A percentile compares a stretch with the other conserved stretches of the same genome.
Conservation (phyloP, 208 protist species). For the Crithidia expoeki region DNA sequence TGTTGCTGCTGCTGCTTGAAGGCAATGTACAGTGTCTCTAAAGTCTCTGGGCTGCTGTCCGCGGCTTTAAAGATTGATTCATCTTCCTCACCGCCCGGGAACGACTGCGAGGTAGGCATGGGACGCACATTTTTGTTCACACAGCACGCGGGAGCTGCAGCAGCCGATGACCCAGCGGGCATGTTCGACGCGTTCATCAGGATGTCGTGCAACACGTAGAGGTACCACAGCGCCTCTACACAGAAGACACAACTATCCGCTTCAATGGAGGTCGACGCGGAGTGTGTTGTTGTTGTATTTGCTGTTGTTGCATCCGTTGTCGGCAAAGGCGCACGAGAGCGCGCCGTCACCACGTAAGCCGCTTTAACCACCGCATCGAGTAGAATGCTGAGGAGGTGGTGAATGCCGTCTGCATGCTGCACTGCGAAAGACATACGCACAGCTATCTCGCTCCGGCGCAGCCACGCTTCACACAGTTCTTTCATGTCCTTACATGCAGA, state of each 20-base stretch:
- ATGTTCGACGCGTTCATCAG: slow-evolving; percentile 39
- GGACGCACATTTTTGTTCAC: slow-evolving; percentile 22
- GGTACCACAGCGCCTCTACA: slow-evolving; percentile 40
- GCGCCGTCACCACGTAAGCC: slow-evolving; percentile 47
- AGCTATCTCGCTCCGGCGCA: slow-evolving; percentile 42
- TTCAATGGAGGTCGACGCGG: background rate
- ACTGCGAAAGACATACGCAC: slow-evolving; percentile 73
- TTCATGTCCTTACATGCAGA: background rate
- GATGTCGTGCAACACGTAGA: slow-evolving; percentile 64
- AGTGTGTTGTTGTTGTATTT: too few relatives aligned
- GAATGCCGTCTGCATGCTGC: slow-evolving; percentile 54
- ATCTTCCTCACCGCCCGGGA: slow-evolving; percentile 1
- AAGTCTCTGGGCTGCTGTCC: slow-evolving; percentile 12
- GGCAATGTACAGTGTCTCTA: slow-evolving; percentile 22
- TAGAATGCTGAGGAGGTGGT: slow-evolving; percentile 70
- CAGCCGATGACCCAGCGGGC: background rate
- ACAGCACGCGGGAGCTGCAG: slow-evolving; percentile 13
- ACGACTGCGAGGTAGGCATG: background rate
- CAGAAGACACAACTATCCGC: slow-evolving; percentile 30
- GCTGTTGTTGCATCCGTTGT: too few relatives aligned
- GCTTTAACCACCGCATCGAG: slow-evolving; percentile 67
- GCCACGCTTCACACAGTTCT: slow-evolving; percentile 17
- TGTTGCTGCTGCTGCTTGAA: slow-evolving; percentile 6
- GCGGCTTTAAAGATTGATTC: background rate
- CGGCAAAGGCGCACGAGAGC: slow-evolving; percentile 4